Base-by-base conservation (phyloP, 176 grass and related monocot genomes). In the Aegilops bicornis region DNA sequence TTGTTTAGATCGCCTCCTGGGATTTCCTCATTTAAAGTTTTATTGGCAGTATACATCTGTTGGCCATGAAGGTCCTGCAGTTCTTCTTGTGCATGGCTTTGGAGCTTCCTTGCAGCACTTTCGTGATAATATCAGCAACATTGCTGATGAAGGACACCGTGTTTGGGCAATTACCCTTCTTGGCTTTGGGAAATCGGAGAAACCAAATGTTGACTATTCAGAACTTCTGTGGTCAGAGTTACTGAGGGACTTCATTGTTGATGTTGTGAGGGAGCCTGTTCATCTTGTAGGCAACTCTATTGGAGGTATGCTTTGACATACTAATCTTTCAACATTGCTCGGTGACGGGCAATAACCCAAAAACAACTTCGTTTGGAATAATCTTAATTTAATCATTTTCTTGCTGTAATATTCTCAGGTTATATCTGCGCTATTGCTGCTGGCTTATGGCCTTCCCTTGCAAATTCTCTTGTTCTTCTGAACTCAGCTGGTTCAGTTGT, bases 251-350 rank as follows among this genome's bases (percentile, higher is more conserved):
- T 98, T 96, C 43, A 90, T 94, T 85, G 45, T 88, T 37, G 88
- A 98, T 88, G 87, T 98, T 83, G 90, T 98, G 58, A 86, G 69
- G 70, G 90, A 96, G 37, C 92, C 96, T 45, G 88, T 87, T 69
- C 96, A 96, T 92, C 81, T 98, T 84, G 93, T 96, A 85, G 96
- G 96, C 64, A 98, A 98, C 84, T 98, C 96, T 50, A 90, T 96
- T 84, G 96, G 96, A 88, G 96, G 96, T 98, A 90, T 74, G 74
- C 82, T 52, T 64, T 77, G 61, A 60, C 43, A 32, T 90, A 78
- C 81, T 79, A 42, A 52, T 71, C 43, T 73, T 79, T 19, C 32
- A 80, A 84, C 36, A 30, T 62, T 76, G 8, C 73, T 84, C 9
- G 7, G 69, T 80, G 58, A 66, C 17, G 10, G 24, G 33, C 50